Evolutionary conservation across 345 rosid species (phyloP), one percentile per base, ranked within the genome.

Genomic region (Conringia planisiliqua): DNA sequence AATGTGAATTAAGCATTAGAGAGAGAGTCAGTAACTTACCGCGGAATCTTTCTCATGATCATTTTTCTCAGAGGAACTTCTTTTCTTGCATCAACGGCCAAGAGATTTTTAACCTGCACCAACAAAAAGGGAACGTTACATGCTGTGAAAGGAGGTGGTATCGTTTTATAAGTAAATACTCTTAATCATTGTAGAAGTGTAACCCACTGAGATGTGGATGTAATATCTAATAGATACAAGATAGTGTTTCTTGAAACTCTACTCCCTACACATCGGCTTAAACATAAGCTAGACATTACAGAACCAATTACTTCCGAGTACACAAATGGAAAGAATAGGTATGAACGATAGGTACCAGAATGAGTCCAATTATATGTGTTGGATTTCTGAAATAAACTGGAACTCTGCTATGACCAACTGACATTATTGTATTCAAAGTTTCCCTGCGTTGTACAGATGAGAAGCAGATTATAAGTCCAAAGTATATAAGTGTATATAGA

Each of bases 361-460:
- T 78, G 62, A 94, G 91, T 52, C 98, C 98, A 73, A 91, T 87
- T 54, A 94, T 91, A 80, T 94, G 89, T 51, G 74, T 78, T 0
- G 91, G 91, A n/a, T 81, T 82, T 62, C 84, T 87, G 46, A 70
- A 73, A 80, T 88, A 91, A 68, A 94, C 90, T 29, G 98, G 98
- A 82, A 94, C 95, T 83, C 98, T 82, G 82, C 98, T 94, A 76
- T 91, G 98, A 48, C 98, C 98, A 87, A 73, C 85, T 40, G 93
- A 81, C 95, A 94, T 94, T 71, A 94, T 87, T 29, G 81, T 84
- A 82, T 91, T 91, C 81, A 94, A 70, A 9, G 87, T 85, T 39
- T 89, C 96, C 91, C 96, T 94, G 83, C 38, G 83, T 61, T 38
- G 55, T 66, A n/a, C n/a, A 71, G 24, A 75, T 42, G 12, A 70